Evolutionary conservation across 176 grass and related monocot genomes (phyloP), one percentile per base, ranked within the genome.

Genomic region (Oropetium thomaeum): DNA sequence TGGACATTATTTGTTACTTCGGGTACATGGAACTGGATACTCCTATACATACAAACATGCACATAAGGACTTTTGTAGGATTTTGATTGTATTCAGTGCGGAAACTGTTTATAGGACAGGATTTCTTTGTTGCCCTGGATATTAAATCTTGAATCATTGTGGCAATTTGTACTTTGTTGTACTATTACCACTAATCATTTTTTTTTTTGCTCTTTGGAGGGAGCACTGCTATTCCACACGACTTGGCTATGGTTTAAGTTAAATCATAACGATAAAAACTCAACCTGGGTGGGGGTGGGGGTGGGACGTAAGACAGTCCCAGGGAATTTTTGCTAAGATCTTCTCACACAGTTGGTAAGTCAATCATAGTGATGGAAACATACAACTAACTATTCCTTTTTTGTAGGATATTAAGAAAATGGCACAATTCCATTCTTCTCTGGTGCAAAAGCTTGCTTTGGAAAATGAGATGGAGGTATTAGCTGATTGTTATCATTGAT

Each of bases 381-480:
- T 14, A 40, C 48, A 79, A 68, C 11, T 73, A 79, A 69, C 30
- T 13, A 1, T 35, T 70, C 76, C 22, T 75, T 80, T 49, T 76
- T 76, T 57, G 13, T 73, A 99, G 96, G 87, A 88, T 40, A 81
- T 81, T 38, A 90, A 76, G 48, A 78, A 63, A 48, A 95, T 65
- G 61, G n/a, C 88, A 44, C 89, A 95, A 64, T 90, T 82, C 23
- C 96, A 99, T 88, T 99, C 92, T 47, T 99, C 96, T 75, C 75
- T 95, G 59, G 79, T 99, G 55, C 78, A 86, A 70, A 90, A 81
- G 73, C 91, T 99, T 80, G 89, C 84, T 53, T 77, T 99, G 69
- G 96, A 99, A 61, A 86, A 83, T 77, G 89, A 95, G 69, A 80
- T 99, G 85, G 82, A 86, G 96, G 96, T 95, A 77, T 58, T 85